phyloP scores from a whole-genome alignment of 192 early-diverging fungal species.

The Coemansia aciculifera region DNA sequence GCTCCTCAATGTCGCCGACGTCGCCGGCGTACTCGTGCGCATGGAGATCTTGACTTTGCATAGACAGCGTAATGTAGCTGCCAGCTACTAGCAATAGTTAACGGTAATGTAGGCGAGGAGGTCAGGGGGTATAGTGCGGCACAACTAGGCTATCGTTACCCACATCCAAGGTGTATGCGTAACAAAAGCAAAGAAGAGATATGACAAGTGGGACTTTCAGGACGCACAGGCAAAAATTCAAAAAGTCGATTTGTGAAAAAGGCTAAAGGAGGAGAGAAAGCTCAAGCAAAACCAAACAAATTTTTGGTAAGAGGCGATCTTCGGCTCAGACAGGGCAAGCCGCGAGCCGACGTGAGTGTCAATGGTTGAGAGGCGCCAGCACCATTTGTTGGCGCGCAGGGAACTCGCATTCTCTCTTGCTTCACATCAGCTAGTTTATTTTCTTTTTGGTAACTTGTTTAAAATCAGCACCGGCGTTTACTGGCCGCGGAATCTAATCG shows the following conservation, averaged over 20 bases:
- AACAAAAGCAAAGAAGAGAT: not conserved
- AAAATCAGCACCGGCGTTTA: not conserved
- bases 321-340: not conserved
- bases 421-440: not conserved
- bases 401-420: not conserved
- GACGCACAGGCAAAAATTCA: not conserved
- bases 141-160: not conserved
- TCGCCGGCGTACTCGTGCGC: slow-evolving; percentile 1
- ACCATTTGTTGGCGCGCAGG: not conserved
- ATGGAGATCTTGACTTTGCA: slow-evolving; percentile 1
- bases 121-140: not conserved
- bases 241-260: not conserved
- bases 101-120: not conserved
- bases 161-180: not conserved
- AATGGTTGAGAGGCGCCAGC: not conserved
- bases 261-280: not conserved
- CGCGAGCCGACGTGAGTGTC: not conserved
- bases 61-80: not conserved
- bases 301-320: not conserved
- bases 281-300: not conserved
- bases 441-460: not conserved
- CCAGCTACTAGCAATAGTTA: not conserved
- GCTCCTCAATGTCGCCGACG: slow-evolving; percentile 24
- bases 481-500: not conserved
- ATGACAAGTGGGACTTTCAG: not conserved